These are phyloP conservation scores for Cyphellophora europaea DNA, from an alignment of 2,329 filamentous ascomycete genomes.

Conservation along the genomic window DNA sequence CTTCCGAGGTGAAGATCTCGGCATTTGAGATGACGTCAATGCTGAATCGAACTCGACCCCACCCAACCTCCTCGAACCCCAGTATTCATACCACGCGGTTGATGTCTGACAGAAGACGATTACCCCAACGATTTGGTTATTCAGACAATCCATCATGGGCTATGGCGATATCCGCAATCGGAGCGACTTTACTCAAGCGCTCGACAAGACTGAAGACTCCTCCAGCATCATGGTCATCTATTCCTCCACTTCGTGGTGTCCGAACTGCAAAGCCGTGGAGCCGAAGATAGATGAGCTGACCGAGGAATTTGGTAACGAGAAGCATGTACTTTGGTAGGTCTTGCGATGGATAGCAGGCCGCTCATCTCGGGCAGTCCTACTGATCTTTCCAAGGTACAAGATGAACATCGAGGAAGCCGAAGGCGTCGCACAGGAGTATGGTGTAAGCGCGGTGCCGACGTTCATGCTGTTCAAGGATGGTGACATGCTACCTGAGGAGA, in stretches of 20 bases:
- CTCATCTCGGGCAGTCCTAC: no score
- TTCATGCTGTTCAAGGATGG: constrained; percentile 2
- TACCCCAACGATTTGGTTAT: no score
- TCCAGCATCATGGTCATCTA: background rate
- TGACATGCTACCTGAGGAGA: constrained; percentile 1
- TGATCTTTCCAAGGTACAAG: constrained; percentile 1
- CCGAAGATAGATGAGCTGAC: constrained; percentile 1
- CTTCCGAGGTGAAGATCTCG: no score
- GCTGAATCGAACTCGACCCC: no score
- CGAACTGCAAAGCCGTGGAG: constrained; percentile 1
- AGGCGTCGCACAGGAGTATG: background rate
- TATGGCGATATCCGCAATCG: background rate
- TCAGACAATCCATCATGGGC: no score
- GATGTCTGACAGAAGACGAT: no score
- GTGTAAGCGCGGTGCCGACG: constrained; percentile 1
- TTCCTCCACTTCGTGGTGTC: constrained; percentile 1
- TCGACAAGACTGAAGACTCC: background rate
- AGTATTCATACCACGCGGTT: no score
- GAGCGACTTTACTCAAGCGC: background rate
- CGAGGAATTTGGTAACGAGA: background rate
- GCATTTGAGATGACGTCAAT: no score
- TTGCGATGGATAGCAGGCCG: no score
- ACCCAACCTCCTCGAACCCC: no score
- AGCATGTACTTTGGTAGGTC: background rate
- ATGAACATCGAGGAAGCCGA: background rate